Evolutionary conservation across 345 rosid genomes (phyloP).

Genomic region (Lepidium aucheri): DNA sequence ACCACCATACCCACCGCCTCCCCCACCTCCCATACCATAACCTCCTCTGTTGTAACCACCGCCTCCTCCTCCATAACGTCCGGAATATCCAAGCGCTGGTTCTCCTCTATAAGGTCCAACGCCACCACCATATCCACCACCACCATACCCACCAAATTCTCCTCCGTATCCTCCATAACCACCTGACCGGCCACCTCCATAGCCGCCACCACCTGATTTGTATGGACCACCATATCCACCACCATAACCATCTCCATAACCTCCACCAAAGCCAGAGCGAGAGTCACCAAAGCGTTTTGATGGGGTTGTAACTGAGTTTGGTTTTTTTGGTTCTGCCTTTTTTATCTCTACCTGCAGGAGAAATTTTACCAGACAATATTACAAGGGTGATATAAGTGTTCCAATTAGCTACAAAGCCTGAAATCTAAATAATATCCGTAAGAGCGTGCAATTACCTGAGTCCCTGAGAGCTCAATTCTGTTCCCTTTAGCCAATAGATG

Average conservation of each 20-base stretch:
- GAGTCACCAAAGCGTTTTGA: constrained; percentile 53
- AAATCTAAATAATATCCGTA: background rate
- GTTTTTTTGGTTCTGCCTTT: constrained; percentile 97
- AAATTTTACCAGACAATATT: background rate
- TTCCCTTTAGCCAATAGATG: constrained; percentile 58
- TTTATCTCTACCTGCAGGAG: constrained; percentile 79
- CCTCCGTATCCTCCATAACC: constrained; percentile 65
- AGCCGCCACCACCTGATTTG: constrained; percentile 50
- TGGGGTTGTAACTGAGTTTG: constrained; percentile 59
- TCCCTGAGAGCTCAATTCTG: constrained; percentile 55
- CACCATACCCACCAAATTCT: constrained; percentile 63
- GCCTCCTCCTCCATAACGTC: constrained; percentile 57
- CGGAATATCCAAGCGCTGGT: constrained; percentile 56
- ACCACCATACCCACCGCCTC: constrained; percentile 49
- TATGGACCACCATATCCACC: constrained; percentile 56
- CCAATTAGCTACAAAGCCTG: background rate
- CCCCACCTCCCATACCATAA: constrained; percentile 51
- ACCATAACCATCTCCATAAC: constrained; percentile 48
- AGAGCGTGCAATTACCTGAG: constrained; percentile 36
- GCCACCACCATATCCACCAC: constrained; percentile 56
- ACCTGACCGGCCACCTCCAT: constrained; percentile 51
- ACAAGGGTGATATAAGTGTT: background rate
- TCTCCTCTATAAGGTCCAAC: constrained; percentile 76
- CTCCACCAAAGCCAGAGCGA: constrained; percentile 53
- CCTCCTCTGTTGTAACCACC: constrained; percentile 59